A percentile compares a stretch with the other conserved stretches of the same genome.
Evolutionary conservation across 1,284 basidiomycete genomes (phyloP).

Genomic region (Trichosporon coremiiforme): DNA sequence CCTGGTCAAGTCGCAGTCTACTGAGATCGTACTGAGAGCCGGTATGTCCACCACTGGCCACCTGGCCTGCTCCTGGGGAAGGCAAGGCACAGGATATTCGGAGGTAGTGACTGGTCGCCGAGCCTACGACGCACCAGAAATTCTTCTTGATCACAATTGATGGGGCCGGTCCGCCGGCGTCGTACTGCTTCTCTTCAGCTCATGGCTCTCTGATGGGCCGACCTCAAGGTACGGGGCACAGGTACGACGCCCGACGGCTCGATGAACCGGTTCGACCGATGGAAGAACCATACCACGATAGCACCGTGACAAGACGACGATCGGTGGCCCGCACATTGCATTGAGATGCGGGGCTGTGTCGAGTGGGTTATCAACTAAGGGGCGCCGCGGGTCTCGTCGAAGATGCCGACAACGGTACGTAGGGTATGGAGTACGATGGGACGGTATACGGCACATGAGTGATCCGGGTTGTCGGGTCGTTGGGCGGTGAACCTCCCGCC

Average conservation of each 20-base stretch:
- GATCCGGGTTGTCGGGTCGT: too few relatives aligned
- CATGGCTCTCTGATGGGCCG: too few relatives aligned
- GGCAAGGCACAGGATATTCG: background rate
- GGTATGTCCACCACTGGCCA: too few relatives aligned
- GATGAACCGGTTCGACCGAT: background rate
- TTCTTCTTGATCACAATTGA: constrained; percentile 1
- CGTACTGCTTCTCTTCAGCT: background rate
- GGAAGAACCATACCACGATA: background rate
- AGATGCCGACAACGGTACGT: too few relatives aligned
- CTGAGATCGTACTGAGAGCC: too few relatives aligned
- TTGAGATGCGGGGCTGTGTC: background rate
- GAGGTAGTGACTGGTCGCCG: background rate
- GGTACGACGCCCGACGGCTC: background rate
- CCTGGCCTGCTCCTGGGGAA: background rate
- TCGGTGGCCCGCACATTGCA: constrained; percentile 9
- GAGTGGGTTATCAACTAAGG: too few relatives aligned
- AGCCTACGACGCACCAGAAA: background rate
- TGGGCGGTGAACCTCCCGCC: too few relatives aligned
- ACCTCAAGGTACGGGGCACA: background rate
- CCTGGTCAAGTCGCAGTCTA: too few relatives aligned
- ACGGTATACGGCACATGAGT: too few relatives aligned
- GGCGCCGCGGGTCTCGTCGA: too few relatives aligned
- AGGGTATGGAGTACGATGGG: too few relatives aligned
- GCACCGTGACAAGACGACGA: background rate
- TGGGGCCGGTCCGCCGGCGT: background rate